Percentiles rank a stretch among this genome's conserved stretches.
Evolutionary conservation across 2,329 filamentous ascomycete genomes (phyloP).

Genomic region (Metarhizium anisopliae): DNA sequence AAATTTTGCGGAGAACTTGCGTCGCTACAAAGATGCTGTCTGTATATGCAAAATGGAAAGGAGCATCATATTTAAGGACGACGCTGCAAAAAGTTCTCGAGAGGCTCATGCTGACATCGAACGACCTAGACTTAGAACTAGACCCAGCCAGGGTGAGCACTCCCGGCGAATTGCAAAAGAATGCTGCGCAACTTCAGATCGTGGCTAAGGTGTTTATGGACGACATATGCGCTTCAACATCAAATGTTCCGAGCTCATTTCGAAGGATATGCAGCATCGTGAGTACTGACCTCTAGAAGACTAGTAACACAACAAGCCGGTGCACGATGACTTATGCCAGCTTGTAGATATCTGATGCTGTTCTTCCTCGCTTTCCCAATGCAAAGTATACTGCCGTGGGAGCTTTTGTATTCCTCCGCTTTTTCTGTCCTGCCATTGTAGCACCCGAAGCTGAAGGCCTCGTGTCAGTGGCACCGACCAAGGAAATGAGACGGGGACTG

Average conservation of each 20-base stretch:
- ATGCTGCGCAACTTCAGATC: conserved; percentile 55
- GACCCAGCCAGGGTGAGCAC: conserved; percentile 54
- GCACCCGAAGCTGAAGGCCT: conserved; percentile 60
- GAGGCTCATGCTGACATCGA: conserved; percentile 55
- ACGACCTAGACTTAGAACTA: conserved; percentile 59
- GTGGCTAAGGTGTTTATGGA: conserved; percentile 65
- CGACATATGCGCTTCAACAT: conserved; percentile 55
- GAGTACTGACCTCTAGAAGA: conserved; percentile 17
- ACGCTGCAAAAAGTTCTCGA: conserved; percentile 61
- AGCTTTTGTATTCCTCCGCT: conserved; percentile 62
- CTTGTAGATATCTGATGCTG: conserved; percentile 49
- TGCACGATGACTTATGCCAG: not conserved
- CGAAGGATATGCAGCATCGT: conserved; percentile 60
- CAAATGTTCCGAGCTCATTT: conserved; percentile 54
- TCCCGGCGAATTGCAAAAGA: conserved; percentile 55
- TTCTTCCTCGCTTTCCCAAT: conserved; percentile 55
- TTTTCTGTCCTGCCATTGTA: conserved; percentile 65
- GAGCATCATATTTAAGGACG: conserved; percentile 49
- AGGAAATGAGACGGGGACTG: conserved; percentile 60
- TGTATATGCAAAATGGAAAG: conserved; percentile 65
- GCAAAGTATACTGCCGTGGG: conserved; percentile 65
- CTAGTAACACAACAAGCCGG: not conserved
- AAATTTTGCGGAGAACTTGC: conserved; percentile 58
- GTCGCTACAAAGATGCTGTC: conserved; percentile 67
- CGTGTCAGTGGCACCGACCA: conserved; percentile 51